Conservation (phyloP, 345 rosid species). For the Eutrema yunnanense region DNA sequence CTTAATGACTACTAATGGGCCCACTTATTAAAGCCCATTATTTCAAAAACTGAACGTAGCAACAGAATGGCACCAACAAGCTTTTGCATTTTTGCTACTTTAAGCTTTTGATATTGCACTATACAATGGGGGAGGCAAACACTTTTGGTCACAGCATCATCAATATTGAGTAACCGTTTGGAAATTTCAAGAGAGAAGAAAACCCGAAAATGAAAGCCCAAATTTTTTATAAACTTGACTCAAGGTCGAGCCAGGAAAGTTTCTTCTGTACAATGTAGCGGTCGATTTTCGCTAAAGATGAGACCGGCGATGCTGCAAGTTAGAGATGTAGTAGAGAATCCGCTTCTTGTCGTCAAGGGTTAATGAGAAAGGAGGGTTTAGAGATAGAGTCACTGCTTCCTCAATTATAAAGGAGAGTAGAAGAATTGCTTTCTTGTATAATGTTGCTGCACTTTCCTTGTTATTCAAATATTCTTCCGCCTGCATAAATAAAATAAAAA, state of each 20-base stretch:
- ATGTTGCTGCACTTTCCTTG: conserved; percentile 41
- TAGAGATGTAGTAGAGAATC: conserved; percentile 49
- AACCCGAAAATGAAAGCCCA: background rate
- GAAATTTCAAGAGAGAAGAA: background rate
- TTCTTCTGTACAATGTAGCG: conserved; percentile 25
- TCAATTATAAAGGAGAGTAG: conserved; percentile 55
- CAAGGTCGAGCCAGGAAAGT: background rate
- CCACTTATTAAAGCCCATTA: background rate
- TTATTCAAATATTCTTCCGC: conserved; percentile 62
- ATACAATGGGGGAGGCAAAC: conserved; percentile 19
- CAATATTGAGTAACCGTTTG: conserved; percentile 13
- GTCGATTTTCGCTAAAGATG: conserved; percentile 29
- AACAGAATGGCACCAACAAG: background rate
- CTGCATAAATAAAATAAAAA: conserved; percentile 22
- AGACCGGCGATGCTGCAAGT: conserved; percentile 49
- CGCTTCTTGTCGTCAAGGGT: conserved; percentile 42
- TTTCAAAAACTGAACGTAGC: background rate
- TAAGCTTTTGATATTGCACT: conserved; percentile 10
- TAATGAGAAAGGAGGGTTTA: conserved; percentile 52
- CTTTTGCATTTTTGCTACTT: background rate
- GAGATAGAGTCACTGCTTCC: conserved; percentile 58
- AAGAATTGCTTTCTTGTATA: conserved; percentile 62
- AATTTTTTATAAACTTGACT: conserved; percentile 12
- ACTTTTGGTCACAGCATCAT: conserved; percentile 15
- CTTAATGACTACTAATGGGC: background rate